Conservation (phyloP, 2,329 filamentous ascomycete species). For the Fusarium compactum region DNA sequence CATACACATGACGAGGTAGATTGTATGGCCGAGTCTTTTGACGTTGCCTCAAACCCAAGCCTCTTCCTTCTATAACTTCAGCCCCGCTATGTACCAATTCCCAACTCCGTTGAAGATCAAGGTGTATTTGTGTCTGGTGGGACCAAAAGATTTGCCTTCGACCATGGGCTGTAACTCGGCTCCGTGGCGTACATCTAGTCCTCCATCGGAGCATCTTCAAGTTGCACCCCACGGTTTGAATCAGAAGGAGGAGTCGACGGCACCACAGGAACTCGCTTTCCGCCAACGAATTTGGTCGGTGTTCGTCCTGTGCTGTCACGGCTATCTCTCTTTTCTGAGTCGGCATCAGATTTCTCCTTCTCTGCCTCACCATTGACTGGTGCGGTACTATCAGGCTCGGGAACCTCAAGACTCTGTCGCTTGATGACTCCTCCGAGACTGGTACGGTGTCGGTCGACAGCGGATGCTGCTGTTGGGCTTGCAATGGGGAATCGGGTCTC, state of each 20-base stretch:
- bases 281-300: slow-evolving; percentile 61
- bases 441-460: slow-evolving; percentile 63
- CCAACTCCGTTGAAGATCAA: slow-evolving; percentile 34
- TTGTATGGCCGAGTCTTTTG: slow-evolving; percentile 21
- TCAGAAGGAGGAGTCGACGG: slow-evolving; percentile 50
- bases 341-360: slow-evolving; percentile 45
- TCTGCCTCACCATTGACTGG: slow-evolving; percentile 57
- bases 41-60: slow-evolving; percentile 17
- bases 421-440: slow-evolving; percentile 64
- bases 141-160: slow-evolving; percentile 22
- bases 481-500: slow-evolving; percentile 89
- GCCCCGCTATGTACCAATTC: slow-evolving; percentile 28
- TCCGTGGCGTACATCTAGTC: slow-evolving; percentile 52
- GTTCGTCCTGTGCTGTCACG: slow-evolving; percentile 71
- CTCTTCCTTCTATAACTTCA: slow-evolving; percentile 18
- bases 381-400: slow-evolving; percentile 66
- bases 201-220: slow-evolving; percentile 66
- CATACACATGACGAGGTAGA: slow-evolving; percentile 45
- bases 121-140: slow-evolving; percentile 14
- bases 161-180: slow-evolving; percentile 22
- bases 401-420: slow-evolving; percentile 84
- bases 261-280: slow-evolving; percentile 55
- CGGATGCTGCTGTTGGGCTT: slow-evolving; percentile 67
- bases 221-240: slow-evolving; percentile 59
- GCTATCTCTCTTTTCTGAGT: slow-evolving; percentile 72